Percentiles rank a stretch among this genome's conserved stretches.
Conservation (phyloP, 208 protist genomes). For the Trypanosoma grayi region DNA sequence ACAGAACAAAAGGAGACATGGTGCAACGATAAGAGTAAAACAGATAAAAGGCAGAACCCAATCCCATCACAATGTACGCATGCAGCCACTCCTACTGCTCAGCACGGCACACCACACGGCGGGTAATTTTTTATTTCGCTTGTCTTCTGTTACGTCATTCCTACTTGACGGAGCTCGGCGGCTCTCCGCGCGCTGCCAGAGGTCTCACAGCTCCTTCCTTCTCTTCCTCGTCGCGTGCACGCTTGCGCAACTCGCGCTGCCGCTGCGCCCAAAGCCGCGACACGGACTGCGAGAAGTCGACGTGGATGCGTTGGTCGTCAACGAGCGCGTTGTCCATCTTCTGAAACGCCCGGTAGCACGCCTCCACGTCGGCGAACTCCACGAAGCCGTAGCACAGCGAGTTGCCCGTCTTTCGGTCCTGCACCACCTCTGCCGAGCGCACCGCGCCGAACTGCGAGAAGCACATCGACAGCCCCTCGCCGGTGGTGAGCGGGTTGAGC, state of each 20-base stretch:
- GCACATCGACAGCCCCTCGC: slow-evolving; percentile 94
- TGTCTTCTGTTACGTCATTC: too few relatives aligned
- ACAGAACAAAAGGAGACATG: too few relatives aligned
- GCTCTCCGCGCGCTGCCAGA: background rate
- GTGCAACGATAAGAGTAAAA: too few relatives aligned
- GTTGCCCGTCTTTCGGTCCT: slow-evolving; percentile 61
- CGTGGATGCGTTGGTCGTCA: slow-evolving; percentile 98
- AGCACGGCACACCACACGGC: too few relatives aligned
- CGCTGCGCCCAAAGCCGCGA: slow-evolving; percentile 82
- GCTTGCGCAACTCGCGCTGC: slow-evolving; percentile 55
- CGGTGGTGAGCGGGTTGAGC: slow-evolving; percentile 96
- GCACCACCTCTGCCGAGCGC: slow-evolving; percentile 73
- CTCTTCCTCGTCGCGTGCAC: slow-evolving; percentile 22
- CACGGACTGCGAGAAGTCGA: slow-evolving; percentile 97
- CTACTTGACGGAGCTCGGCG: too few relatives aligned
- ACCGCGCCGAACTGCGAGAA: slow-evolving; percentile 97
- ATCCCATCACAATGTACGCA: too few relatives aligned
- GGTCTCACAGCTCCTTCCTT: background rate
- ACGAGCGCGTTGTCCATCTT: slow-evolving; percentile 99
- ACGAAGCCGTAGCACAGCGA: slow-evolving; percentile 98
- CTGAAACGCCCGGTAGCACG: slow-evolving; percentile 89
- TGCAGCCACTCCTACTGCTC: too few relatives aligned
- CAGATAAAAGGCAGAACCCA: too few relatives aligned
- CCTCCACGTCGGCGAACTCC: slow-evolving; percentile 93
- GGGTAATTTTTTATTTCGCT: too few relatives aligned